Percentiles rank a stretch among this genome's conserved stretches.
phyloP scores from a whole-genome alignment of 495 filamentous ascomycete species.

The Penicillium cinerascens region DNA sequence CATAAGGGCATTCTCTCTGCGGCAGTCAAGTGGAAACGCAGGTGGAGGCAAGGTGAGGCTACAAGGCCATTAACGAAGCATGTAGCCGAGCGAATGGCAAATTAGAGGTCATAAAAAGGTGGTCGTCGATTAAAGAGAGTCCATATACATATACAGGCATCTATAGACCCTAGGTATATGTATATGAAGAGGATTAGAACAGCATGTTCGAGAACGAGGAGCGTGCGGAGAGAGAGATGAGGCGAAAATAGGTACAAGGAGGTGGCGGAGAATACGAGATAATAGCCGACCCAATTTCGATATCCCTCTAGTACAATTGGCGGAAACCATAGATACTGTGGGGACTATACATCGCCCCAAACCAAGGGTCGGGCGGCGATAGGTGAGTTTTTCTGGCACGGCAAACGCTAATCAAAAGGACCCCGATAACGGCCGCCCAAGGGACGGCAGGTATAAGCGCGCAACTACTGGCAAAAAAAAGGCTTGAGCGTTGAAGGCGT shows the following conservation, averaged over 20 bases:
- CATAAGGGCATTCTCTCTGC: conserved; percentile 26
- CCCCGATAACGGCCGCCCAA: conserved; percentile 1
- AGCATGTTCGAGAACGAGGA: background rate
- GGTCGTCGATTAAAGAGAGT: background rate
- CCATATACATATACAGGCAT: conserved; percentile 4
- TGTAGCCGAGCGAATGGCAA: background rate
- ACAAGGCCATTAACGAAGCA: background rate
- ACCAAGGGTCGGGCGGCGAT: background rate
- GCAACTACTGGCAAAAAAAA: background rate
- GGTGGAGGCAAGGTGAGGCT: conserved; percentile 1
- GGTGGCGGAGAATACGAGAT: conserved; percentile 17
- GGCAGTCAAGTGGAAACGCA: background rate
- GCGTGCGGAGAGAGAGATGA: conserved; percentile 11
- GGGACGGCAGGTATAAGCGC: background rate
- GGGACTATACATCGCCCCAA: background rate
- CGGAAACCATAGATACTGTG: background rate
- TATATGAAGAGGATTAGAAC: conserved; percentile 1
- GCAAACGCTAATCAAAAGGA: background rate
- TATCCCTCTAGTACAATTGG: conserved; percentile 3
- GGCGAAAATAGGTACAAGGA: conserved; percentile 18
- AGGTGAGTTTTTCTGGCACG: background rate
- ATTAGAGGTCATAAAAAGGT: background rate
- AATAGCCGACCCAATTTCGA: conserved; percentile 1
- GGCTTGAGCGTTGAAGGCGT: background rate
- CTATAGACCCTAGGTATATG: background rate